Evolutionary conservation across 2,329 filamentous ascomycete genomes (phyloP), one percentile per base, ranked within the genome.

Genomic region (Verticillium dahliae): DNA sequence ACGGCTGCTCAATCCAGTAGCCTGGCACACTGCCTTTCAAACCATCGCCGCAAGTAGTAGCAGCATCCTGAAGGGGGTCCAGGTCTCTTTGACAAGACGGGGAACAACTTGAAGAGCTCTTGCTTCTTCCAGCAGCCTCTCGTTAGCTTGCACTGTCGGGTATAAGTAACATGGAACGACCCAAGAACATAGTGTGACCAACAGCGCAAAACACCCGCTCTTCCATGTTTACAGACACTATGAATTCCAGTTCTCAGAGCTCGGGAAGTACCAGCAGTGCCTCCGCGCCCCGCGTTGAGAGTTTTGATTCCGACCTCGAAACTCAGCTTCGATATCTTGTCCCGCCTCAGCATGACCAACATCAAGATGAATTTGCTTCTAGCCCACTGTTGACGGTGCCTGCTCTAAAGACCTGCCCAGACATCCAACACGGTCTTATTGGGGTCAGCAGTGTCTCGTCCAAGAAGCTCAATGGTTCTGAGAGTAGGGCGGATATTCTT

Each of bases 401-500:
- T 1, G 22, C 59, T 2, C 14, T 64, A n/a, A 6, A 59, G 1
- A 13, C 1, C 1, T 54, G 57, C 6, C 57, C 61, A 9, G 54
- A 39, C 11, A 31, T 58, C 1, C 63, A 64, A 31, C 61, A 35
- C 33, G 59, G 59, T 10, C 67, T 74, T 33, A 58, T 74, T 18
- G 71, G 65, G 4, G 71, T 67, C 38, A 65, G 68, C 4, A 34
- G 52, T 2, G n/a, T 7, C 10, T 37, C 57, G 2, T 33, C 27
- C 41, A 6, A 18, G 45, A 6, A 22, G 10, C 45, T 11, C 11
- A 18, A 52, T 18, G 10, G 7, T 18, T 9, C n/a, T 31, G 27
- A 52, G 1, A 18, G 45, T n/a, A 61, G 67, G 31, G 62, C 60
- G 7, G 60, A 27, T 35, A 31, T 41, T 15, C 56, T 41, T 11